Percentiles rank a stretch among this genome's conserved stretches.
Evolutionary conservation across 768 basidiomycete species (phyloP).

Genomic region (Psilocybe azurescens): DNA sequence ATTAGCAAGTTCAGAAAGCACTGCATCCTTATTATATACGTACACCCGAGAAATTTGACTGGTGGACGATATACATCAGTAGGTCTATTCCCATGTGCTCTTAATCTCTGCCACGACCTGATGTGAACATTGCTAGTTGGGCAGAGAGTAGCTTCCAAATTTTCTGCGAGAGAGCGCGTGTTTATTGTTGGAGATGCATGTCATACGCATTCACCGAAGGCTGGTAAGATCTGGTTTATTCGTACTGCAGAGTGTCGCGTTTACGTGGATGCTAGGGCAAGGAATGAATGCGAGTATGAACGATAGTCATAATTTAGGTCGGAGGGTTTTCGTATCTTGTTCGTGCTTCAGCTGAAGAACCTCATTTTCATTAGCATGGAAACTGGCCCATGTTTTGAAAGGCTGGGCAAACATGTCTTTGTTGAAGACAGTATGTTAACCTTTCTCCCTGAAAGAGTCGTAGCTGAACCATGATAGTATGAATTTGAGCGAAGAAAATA

Average conservation of each 20-base stretch:
- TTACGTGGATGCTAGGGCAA: constrained; percentile 49
- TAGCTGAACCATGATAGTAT: constrained; percentile 47
- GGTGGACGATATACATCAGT: constrained; percentile 81
- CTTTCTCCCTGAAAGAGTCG: not conserved
- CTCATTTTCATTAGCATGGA: constrained; percentile 52
- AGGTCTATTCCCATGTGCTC: constrained; percentile 23
- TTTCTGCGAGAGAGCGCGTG: constrained; percentile 62
- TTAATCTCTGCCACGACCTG: not conserved
- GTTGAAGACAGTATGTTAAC: constrained; percentile 50
- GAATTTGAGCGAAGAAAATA: constrained; percentile 70
- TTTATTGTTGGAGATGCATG: constrained; percentile 84
- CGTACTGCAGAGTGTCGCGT: not conserved
- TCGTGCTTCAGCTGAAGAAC: not conserved
- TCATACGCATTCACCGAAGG: constrained; percentile 72
- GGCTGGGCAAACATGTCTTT: constrained; percentile 56
- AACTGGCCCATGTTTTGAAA: constrained; percentile 58
- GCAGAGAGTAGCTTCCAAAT: constrained; percentile 73
- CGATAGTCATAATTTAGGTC: constrained; percentile 74
- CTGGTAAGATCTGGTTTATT: constrained; percentile 42
- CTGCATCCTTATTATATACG: constrained; percentile 60
- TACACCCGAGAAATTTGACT: constrained; percentile 56
- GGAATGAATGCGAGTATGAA: constrained; percentile 83
- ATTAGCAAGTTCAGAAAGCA: constrained; percentile 58
- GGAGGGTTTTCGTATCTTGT: constrained; percentile 8
- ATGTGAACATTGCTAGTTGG: constrained; percentile 51